phyloP scores from a whole-genome alignment of 163 green algal genomes.

The Chlorella variabilis region DNA sequence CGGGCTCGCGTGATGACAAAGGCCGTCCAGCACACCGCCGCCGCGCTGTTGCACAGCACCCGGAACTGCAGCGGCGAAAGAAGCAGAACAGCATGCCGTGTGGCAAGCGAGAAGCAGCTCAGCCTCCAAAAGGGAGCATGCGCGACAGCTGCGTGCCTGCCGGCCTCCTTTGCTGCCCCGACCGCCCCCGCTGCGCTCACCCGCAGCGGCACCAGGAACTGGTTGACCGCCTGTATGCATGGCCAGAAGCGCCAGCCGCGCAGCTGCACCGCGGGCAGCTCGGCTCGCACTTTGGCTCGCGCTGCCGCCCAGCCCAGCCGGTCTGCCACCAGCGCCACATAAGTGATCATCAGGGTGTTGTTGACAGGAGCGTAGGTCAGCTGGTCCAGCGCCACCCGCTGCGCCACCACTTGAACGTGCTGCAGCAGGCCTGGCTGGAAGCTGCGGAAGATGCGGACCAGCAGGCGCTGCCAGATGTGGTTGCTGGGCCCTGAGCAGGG shows the following conservation, averaged over 20 bases:
- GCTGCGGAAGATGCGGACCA: conserved; percentile 60
- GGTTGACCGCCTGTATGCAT: conserved; percentile 80
- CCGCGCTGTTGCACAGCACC: conserved; percentile 83
- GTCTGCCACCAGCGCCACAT: conserved; percentile 56
- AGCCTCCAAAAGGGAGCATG: too few species aligned
- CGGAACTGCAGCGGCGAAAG: conserved; percentile 74
- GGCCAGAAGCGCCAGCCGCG: conserved; percentile 73
- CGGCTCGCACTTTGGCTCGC: conserved; percentile 31
- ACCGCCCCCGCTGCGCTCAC: neutral
- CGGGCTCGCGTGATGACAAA: conserved; percentile 43
- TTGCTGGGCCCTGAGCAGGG: conserved; percentile 56
- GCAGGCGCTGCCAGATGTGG: conserved; percentile 79
- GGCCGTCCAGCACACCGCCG: conserved; percentile 51
- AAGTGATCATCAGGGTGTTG: conserved; percentile 76
- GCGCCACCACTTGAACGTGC: neutral
- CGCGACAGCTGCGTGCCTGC: too few species aligned
- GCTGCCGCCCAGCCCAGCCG: conserved; percentile 29
- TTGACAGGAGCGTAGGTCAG: conserved; percentile 77
- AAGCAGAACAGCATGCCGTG: too few species aligned
- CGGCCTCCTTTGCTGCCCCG: too few species aligned
- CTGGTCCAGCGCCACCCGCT: conserved; percentile 79
- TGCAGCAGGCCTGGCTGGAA: neutral
- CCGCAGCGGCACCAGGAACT: conserved; percentile 68
- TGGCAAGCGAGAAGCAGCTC: too few species aligned
- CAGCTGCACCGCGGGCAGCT: conserved; percentile 22